Percentiles rank a stretch among this genome's conserved stretches.
Conservation (phyloP, 2,329 filamentous ascomycete species). For the Xylariaceae sp. region DNA sequence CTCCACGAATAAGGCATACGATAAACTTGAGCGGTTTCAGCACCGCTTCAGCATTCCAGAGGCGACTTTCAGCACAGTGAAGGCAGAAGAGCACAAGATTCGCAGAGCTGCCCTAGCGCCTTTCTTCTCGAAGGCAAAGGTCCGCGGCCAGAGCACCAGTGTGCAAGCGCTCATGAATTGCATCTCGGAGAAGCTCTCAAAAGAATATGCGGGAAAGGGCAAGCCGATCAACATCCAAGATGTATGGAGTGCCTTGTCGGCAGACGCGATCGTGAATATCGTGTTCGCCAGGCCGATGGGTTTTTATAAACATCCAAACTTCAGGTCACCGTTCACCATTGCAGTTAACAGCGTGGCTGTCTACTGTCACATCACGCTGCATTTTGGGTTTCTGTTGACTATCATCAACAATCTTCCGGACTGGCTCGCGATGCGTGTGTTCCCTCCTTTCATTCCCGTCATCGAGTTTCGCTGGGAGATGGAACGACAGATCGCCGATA, state of each 20-base stretch:
- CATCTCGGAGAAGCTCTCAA: constrained; percentile 17
- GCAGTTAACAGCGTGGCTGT: constrained; percentile 10
- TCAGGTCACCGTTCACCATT: constrained; percentile 9
- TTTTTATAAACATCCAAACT: constrained; percentile 12
- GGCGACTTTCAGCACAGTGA: constrained; percentile 22
- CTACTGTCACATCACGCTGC: constrained; percentile 11
- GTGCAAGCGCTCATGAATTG: constrained; percentile 2
- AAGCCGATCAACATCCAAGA: constrained; percentile 17
- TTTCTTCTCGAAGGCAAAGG: constrained; percentile 39
- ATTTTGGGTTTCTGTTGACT: constrained; percentile 9
- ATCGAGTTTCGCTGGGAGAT: constrained; percentile 20
- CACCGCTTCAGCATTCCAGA: constrained; percentile 21
- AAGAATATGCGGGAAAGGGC: constrained; percentile 21
- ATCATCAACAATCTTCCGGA: constrained; percentile 12
- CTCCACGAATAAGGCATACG: constrained; percentile 2
- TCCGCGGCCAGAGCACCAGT: constrained; percentile 9
- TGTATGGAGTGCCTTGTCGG: constrained; percentile 18
- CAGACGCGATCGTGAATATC: constrained; percentile 21
- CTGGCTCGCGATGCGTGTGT: constrained; percentile 9
- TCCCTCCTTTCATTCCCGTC: constrained; percentile 10
- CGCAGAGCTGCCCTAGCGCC: constrained; percentile 28
- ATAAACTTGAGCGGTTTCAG: constrained; percentile 18
- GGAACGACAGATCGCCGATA: constrained; percentile 16
- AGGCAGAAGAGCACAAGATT: constrained; percentile 19
- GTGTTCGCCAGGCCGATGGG: constrained; percentile 14